These are phyloP conservation scores for Malassezia yamatoensis DNA, from an alignment of 1,284 basidiomycete genomes.

Conservation along the genomic window DNA sequence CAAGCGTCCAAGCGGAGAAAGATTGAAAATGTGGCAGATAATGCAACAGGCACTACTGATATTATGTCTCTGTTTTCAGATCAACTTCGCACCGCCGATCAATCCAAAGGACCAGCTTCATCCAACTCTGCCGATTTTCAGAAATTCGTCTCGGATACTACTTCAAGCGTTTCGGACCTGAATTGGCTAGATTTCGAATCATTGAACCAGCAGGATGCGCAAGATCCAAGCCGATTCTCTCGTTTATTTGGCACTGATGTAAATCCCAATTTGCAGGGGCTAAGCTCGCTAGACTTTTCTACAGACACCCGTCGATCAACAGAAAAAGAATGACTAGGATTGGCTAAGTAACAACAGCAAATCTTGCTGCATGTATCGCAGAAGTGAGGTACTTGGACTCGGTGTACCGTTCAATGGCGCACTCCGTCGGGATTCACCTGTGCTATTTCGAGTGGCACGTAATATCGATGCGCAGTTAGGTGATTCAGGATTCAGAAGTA, in stretches of 20 bases:
- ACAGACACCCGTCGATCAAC: not conserved
- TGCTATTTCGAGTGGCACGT: not conserved
- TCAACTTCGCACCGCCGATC: not conserved
- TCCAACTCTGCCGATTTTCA: not conserved
- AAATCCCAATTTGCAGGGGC: not conserved
- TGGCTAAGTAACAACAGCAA: not conserved
- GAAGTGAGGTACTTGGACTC: constrained; percentile 3
- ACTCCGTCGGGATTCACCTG: not conserved
- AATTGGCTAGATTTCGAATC: constrained; percentile 10
- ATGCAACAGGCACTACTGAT: not conserved
- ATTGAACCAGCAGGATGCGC: not conserved
- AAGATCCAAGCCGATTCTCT: not conserved
- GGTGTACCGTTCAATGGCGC: not conserved
- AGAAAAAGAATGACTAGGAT: constrained; percentile 1
- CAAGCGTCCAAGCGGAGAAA: constrained; percentile 2
- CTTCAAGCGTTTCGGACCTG: constrained; percentile 5
- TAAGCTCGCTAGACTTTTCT: constrained; percentile 4
- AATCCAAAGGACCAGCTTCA: not conserved
- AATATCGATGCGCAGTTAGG: constrained; percentile 7
- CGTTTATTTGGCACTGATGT: not conserved
- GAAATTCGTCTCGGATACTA: not conserved
- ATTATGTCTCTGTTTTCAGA: constrained; percentile 1
- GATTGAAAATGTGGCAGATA: not conserved
- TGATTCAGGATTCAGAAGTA: constrained; percentile 18
- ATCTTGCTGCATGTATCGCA: constrained; percentile 13